Conservation (phyloP, 805 yeast genomes). For the Maudiozyma bulderi region DNA sequence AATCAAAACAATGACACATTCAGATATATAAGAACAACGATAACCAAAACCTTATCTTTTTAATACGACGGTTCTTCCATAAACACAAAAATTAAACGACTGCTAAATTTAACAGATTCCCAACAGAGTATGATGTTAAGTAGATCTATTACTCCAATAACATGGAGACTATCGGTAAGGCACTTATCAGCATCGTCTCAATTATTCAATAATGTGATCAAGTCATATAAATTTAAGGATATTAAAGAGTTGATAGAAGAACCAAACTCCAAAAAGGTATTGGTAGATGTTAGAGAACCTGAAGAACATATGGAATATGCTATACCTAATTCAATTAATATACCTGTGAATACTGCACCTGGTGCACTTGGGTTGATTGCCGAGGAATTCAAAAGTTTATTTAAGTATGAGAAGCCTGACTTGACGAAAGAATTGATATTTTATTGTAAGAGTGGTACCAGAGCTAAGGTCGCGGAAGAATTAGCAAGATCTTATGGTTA, state of each 20-base stretch:
- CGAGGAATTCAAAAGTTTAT: slow-evolving; percentile 72
- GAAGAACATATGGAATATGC: slow-evolving; percentile 60
- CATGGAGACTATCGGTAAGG: background rate
- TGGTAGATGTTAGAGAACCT: slow-evolving; percentile 92
- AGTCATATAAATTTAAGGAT: slow-evolving; percentile 40
- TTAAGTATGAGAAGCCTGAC: slow-evolving; percentile 73
- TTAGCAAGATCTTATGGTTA: slow-evolving; percentile 89
- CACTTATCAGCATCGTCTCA: background rate
- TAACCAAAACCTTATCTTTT: too few relatives aligned
- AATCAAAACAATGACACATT: too few relatives aligned
- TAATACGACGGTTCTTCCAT: too few relatives aligned
- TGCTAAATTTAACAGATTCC: too few relatives aligned
- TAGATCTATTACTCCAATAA: too few relatives aligned
- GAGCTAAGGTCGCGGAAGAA: slow-evolving; percentile 86
- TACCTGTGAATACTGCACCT: slow-evolving; percentile 85
- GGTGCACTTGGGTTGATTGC: slow-evolving; percentile 77
- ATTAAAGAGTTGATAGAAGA: slow-evolving; percentile 38
- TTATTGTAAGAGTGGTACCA: slow-evolving; percentile 87
- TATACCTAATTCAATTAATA: slow-evolving; percentile 77
- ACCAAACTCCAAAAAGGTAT: slow-evolving; percentile 41
- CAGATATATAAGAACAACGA: too few relatives aligned
- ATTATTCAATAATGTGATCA: slow-evolving; percentile 28
- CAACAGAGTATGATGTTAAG: too few relatives aligned
- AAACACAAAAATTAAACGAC: too few relatives aligned
- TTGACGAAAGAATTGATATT: slow-evolving; percentile 65